phyloP scores from a whole-genome alignment of 495 filamentous ascomycete species.

The Parathielavia appendiculata region DNA sequence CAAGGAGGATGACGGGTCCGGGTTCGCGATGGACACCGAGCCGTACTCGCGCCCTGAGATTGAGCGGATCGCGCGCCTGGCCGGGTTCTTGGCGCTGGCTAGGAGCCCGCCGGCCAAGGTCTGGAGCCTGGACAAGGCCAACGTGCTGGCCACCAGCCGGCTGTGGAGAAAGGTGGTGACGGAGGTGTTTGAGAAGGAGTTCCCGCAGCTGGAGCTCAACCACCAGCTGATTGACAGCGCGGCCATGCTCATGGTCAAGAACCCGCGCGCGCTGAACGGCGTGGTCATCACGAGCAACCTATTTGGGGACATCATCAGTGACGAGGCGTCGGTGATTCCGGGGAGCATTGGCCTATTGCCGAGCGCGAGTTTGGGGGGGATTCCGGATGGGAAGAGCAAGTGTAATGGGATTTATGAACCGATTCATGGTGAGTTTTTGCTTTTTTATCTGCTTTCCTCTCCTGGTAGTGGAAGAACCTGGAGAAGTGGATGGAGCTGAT shows the following conservation, averaged over 20 bases:
- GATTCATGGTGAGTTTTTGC: conserved; percentile 70
- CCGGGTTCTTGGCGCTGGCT: conserved; percentile 74
- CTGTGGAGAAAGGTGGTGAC: conserved; percentile 86
- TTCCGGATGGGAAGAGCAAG: conserved; percentile 71
- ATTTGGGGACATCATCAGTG: conserved; percentile 94
- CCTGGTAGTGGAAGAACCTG: neutral
- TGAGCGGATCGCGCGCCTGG: conserved; percentile 81
- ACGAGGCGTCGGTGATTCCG: conserved; percentile 95
- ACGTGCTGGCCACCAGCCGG: conserved; percentile 84
- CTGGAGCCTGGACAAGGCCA: conserved; percentile 93
- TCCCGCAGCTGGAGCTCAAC: conserved; percentile 74
- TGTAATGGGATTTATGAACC: conserved; percentile 95
- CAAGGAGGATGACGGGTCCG: conserved; percentile 73
- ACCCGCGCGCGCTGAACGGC: conserved; percentile 83
- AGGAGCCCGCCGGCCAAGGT: conserved; percentile 76
- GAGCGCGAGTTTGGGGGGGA: conserved; percentile 78
- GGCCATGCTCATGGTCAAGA: conserved; percentile 97
- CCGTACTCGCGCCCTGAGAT: conserved; percentile 84
- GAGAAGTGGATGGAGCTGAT: neutral
- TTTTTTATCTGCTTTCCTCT: neutral
- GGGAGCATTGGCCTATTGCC: conserved; percentile 87
- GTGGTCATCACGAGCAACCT: conserved; percentile 91
- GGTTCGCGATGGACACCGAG: conserved; percentile 81
- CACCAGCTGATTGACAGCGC: conserved; percentile 95
- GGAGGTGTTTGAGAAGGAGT: conserved; percentile 79